Conservation (phyloP, 164 flowering plant species). For the Protea cynaroides region DNA sequence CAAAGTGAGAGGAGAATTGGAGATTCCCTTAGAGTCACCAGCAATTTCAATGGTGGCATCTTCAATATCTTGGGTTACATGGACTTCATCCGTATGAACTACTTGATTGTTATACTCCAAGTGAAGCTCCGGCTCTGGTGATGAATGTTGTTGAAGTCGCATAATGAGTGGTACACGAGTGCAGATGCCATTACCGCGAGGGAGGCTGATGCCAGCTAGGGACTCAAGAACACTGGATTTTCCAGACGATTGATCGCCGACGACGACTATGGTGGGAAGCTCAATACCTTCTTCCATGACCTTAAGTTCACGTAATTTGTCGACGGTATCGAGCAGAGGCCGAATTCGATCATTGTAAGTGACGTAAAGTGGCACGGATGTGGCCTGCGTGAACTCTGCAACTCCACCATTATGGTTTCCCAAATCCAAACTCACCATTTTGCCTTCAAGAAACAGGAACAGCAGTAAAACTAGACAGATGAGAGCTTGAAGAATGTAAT, state of each 20-base stretch:
- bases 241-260: slow-evolving; percentile 7
- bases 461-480: background rate
- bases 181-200: background rate
- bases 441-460: too few relatives aligned
- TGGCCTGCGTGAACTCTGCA: background rate
- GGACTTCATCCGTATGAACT: background rate
- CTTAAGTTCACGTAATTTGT: slow-evolving; percentile 8
- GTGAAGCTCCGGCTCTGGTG: background rate
- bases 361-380: background rate
- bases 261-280: slow-evolving; percentile 1
- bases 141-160: background rate
- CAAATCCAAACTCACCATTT: too few relatives aligned
- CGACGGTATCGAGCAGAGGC: slow-evolving; percentile 17
- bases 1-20: background rate
- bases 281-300: background rate
- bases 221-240: slow-evolving; percentile 7
- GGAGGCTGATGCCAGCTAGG: slow-evolving; percentile 1
- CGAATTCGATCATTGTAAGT: slow-evolving; percentile 13
- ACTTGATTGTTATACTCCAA: background rate
- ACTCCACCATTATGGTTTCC: background rate
- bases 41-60: background rate
- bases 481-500: too few relatives aligned
- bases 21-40: background rate
- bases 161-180: background rate
- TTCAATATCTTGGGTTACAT: background rate